Conservation (phyloP, 495 filamentous ascomycete species). For the Penicillium samsonianum region DNA sequence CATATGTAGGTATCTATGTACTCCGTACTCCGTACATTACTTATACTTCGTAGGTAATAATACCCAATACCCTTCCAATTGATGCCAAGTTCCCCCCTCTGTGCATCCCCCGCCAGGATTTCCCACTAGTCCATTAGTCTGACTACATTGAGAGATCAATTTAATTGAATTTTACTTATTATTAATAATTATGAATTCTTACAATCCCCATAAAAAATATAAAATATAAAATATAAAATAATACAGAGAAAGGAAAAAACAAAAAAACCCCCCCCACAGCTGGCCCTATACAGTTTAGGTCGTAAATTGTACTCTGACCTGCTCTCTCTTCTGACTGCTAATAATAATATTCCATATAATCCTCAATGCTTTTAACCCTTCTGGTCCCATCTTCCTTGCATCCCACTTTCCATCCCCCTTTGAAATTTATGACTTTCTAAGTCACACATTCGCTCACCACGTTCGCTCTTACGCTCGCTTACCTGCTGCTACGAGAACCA, state of each 20-base stretch:
- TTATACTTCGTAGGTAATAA: too few species aligned
- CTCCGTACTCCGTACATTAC: too few species aligned
- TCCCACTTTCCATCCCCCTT: conserved; percentile 24
- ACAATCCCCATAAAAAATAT: neutral
- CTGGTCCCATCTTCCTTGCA: conserved; percentile 24
- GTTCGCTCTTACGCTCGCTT: conserved; percentile 51
- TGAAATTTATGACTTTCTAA: conserved; percentile 37
- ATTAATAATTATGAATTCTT: conserved; percentile 9
- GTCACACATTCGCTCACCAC: conserved; percentile 46
- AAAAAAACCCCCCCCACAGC: conserved; percentile 21
- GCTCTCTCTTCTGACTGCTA: conserved; percentile 24
- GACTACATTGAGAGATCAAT: neutral
- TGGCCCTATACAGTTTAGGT: conserved; percentile 31
- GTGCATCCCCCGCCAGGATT: conserved; percentile 39
- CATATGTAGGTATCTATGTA: too few species aligned
- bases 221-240: conserved; percentile 7
- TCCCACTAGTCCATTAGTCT: conserved; percentile 26
- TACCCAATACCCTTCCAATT: neutral
- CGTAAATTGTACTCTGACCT: conserved; percentile 32
- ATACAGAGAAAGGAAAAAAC: conserved; percentile 16
- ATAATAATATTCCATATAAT: conserved; percentile 33
- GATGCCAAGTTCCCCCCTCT: conserved; percentile 20
- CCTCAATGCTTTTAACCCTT: conserved; percentile 31
- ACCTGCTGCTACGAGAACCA: conserved; percentile 39
- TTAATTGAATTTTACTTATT: conserved; percentile 9